These are phyloP conservation scores for Yamadazyma sp. DNA, from an alignment of 805 yeast genomes.

Conservation along the genomic window DNA sequence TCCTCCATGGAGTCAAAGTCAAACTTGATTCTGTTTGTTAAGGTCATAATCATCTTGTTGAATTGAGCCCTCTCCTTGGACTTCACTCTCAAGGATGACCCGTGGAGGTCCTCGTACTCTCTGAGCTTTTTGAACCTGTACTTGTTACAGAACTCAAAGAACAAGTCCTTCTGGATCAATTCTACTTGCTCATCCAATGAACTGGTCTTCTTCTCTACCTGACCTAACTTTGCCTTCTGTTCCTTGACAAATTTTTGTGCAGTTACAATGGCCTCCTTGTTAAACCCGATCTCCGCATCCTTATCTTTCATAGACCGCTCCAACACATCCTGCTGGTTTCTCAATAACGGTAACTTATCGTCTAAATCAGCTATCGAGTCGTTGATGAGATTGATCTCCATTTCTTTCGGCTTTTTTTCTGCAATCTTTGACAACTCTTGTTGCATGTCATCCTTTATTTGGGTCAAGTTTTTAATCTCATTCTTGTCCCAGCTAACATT, in stretches of 20 bases:
- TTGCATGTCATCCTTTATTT: conserved; percentile 49
- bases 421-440: conserved; percentile 50
- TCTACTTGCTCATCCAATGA: conserved; percentile 19
- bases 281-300: conserved; percentile 52
- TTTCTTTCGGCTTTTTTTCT: conserved; percentile 52
- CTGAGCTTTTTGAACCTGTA: conserved; percentile 55
- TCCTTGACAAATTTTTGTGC: conserved; percentile 14
- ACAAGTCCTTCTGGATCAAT: conserved; percentile 45
- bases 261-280: conserved; percentile 24
- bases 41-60: conserved; percentile 57
- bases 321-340: conserved; percentile 44
- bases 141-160: conserved; percentile 52
- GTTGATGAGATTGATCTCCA: conserved; percentile 54
- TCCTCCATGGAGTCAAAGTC: conserved; percentile 61
- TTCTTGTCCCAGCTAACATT: conserved; percentile 66
- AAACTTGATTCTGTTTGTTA: conserved; percentile 61
- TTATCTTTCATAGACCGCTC: conserved; percentile 48
- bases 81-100: conserved; percentile 53
- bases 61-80: conserved; percentile 62
- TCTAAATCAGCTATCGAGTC: conserved; percentile 44
- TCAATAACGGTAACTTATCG: conserved; percentile 42
- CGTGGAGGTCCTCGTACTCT: conserved; percentile 72
- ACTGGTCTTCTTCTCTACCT: conserved; percentile 23
- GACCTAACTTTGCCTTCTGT: conserved; percentile 17
- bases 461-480: conserved; percentile 55